Conservation (phyloP, 1,284 basidiomycete genomes). For the Papiliotrema laurentii region DNA sequence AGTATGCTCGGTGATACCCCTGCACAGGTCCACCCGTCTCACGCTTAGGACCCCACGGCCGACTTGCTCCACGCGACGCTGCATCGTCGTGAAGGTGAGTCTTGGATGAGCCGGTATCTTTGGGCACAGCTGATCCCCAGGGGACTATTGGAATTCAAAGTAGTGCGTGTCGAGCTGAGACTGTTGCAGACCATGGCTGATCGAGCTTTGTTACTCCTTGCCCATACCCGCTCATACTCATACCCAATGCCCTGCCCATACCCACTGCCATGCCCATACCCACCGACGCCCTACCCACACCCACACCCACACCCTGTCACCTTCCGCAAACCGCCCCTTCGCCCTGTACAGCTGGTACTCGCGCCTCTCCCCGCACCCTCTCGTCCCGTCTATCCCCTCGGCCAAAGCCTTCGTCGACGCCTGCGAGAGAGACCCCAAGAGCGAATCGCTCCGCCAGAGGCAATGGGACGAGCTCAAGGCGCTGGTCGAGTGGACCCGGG, state of each 20-base stretch:
- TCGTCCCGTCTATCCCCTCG: constrained; percentile 16
- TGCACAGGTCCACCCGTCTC: not conserved
- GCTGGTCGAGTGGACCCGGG: constrained; percentile 39
- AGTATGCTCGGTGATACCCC: not conserved
- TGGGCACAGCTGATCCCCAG: constrained; percentile 9
- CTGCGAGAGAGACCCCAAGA: constrained; percentile 27
- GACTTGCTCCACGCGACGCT: constrained; percentile 45
- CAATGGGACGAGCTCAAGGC: constrained; percentile 44
- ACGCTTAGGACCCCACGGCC: constrained; percentile 30
- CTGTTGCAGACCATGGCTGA: too few species aligned
- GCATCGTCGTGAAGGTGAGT: constrained; percentile 43
- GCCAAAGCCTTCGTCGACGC: constrained; percentile 42
- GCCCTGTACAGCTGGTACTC: constrained; percentile 34
- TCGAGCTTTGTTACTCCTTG: too few species aligned
- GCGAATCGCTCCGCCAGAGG: constrained; percentile 17
- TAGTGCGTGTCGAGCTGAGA: constrained; percentile 22
- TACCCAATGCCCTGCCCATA: too few species aligned
- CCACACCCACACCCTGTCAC: not conserved
- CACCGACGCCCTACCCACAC: too few species aligned
- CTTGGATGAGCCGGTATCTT: not conserved
- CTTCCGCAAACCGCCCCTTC: not conserved
- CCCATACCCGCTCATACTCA: too few species aligned
- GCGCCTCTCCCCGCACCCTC: constrained; percentile 29
- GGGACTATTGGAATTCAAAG: constrained; percentile 48
- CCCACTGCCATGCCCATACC: too few species aligned